Percentiles rank a stretch among this genome's conserved stretches.
Conservation (phyloP, 2,329 filamentous ascomycete species). For the Aspergillus ibericus region DNA sequence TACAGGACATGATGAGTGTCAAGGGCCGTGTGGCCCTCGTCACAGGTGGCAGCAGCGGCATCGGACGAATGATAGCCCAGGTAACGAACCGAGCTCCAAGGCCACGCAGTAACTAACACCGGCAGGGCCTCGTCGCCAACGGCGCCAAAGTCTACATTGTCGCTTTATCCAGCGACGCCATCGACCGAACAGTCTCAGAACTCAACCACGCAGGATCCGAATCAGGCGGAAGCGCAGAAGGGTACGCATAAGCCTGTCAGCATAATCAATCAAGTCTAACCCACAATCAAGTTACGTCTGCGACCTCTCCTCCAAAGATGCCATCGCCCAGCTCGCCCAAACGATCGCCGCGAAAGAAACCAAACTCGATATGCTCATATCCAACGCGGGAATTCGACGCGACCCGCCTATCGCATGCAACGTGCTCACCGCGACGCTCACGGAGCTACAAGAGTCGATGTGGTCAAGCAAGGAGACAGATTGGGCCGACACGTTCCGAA, state of each 20-base stretch:
- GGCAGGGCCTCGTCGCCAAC: constrained; percentile 45
- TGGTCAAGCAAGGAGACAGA: constrained; percentile 47
- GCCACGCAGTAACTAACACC: not conserved
- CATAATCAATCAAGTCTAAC: not conserved
- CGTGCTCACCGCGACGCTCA: constrained; percentile 44
- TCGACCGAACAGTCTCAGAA: constrained; percentile 39
- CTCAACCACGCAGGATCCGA: constrained; percentile 41
- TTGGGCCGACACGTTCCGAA: constrained; percentile 49
- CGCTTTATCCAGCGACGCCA: constrained; percentile 44
- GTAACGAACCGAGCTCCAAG: constrained; percentile 22
- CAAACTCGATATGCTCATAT: constrained; percentile 51
- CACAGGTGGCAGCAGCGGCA: constrained; percentile 47
- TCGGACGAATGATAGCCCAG: constrained; percentile 51
- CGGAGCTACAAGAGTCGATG: constrained; percentile 49
- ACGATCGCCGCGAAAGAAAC: constrained; percentile 37
- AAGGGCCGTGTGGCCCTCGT: constrained; percentile 47
- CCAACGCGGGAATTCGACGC: constrained; percentile 52
- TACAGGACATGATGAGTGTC: constrained; percentile 32
- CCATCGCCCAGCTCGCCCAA: constrained; percentile 37
- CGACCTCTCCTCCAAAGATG: constrained; percentile 35
- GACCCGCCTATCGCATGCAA: constrained; percentile 48
- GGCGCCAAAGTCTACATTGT: constrained; percentile 51
- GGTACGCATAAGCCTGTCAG: constrained; percentile 28
- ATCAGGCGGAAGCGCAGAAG: constrained; percentile 40
- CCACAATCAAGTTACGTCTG: constrained; percentile 1